Evolutionary conservation across 495 filamentous ascomycete species (phyloP).

Genomic region (Pyrenopolyporus hunteri): DNA sequence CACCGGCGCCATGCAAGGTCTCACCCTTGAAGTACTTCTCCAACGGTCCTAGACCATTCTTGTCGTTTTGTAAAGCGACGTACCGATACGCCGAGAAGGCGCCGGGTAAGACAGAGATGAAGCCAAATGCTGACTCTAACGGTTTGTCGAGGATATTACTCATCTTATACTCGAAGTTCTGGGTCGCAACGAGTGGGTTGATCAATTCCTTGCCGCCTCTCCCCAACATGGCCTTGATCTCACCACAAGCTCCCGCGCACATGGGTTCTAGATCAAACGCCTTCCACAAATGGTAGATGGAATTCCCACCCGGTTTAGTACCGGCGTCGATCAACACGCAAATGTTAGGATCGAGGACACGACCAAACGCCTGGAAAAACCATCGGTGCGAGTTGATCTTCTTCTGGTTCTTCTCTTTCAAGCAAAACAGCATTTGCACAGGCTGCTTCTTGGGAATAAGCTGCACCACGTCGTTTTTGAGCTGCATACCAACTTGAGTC

Average conservation of each 20-base stretch:
- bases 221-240: conserved; percentile 98
- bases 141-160: conserved; percentile 99
- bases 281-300: conserved; percentile 98
- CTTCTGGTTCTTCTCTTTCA: conserved; percentile 99
- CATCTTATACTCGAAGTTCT: conserved; percentile 99
- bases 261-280: conserved; percentile 97
- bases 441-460: conserved; percentile 79
- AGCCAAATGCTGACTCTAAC: conserved; percentile 95
- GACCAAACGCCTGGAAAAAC: conserved; percentile 99
- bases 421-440: conserved; percentile 96
- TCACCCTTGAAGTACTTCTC: conserved; percentile 98
- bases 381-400: conserved; percentile 99
- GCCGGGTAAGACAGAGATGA: conserved; percentile 95
- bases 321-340: conserved; percentile 97
- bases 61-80: conserved; percentile 94
- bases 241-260: conserved; percentile 96
- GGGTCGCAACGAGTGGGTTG: conserved; percentile 93
- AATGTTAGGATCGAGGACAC: conserved; percentile 91
- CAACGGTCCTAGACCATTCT: conserved; percentile 86
- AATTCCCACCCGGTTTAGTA: conserved; percentile 89
- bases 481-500: conserved; percentile 83
- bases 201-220: conserved; percentile 85
- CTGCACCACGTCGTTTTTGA: conserved; percentile 87
- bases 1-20: conserved; percentile 92
- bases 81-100: conserved; percentile 98